These are phyloP conservation scores for Thielaviopsis ethacetica DNA, from an alignment of 2,329 filamentous ascomycete genomes.

Conservation along the genomic window DNA sequence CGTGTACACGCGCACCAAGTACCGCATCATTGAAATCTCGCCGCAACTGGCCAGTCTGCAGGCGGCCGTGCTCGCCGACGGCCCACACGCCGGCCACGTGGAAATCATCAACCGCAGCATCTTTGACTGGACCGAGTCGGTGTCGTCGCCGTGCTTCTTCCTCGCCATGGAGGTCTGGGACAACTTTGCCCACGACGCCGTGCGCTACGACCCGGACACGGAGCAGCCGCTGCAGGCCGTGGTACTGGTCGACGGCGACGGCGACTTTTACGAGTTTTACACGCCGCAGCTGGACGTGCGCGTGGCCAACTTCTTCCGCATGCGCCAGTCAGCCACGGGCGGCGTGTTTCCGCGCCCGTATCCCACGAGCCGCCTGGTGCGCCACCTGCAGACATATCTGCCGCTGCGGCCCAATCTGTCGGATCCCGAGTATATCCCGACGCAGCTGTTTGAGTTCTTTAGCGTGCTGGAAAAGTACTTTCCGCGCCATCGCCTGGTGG, in stretches of 20 bases:
- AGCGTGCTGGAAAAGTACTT: conserved; percentile 78
- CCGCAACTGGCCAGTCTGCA: conserved; percentile 65
- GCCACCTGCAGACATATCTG: conserved; percentile 44
- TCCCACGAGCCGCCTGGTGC: conserved; percentile 34
- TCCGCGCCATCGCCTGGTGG: conserved; percentile 73
- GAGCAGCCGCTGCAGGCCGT: conserved; percentile 74
- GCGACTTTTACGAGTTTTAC: conserved; percentile 95
- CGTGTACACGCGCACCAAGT: conserved; percentile 86
- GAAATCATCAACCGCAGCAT: conserved; percentile 91
- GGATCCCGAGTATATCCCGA: conserved; percentile 82
- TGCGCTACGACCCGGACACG: conserved; percentile 56
- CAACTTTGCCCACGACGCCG: conserved; percentile 89
- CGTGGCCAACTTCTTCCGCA: conserved; percentile 63
- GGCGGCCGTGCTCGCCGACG: conserved; percentile 48
- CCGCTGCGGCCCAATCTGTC: conserved; percentile 66
- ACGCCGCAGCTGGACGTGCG: conserved; percentile 63
- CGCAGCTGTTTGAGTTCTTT: conserved; percentile 91
- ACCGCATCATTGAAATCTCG: conserved; percentile 92
- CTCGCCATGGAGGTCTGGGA: conserved; percentile 96
- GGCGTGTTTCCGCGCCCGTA: conserved; percentile 49
- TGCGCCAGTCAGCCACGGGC: conserved; percentile 61
- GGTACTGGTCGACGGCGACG: conserved; percentile 68
- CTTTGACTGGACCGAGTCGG: conserved; percentile 80
- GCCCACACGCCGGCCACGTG: conserved; percentile 65
- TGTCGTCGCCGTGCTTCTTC: conserved; percentile 93